Percentiles rank a stretch among this genome's conserved stretches.
These are phyloP conservation scores for Aspergillus niger DNA, from an alignment of 2,329 filamentous ascomycete species.

Conservation along the genomic window DNA sequence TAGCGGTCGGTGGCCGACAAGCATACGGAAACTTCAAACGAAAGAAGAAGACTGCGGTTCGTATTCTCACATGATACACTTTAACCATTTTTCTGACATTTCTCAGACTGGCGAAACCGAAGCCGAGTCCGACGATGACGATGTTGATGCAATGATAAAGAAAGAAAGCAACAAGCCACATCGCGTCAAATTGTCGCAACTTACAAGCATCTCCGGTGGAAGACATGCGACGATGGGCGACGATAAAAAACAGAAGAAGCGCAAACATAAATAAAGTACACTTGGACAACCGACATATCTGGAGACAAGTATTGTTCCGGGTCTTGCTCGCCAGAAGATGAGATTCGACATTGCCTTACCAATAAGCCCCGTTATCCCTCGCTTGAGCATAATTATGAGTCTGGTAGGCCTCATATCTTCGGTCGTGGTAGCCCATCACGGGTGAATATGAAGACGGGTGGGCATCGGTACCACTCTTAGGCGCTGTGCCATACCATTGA, in stretches of 20 bases:
- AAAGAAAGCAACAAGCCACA: constrained; percentile 17
- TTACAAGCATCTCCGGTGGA: constrained; percentile 38
- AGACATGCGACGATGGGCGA: constrained; percentile 13
- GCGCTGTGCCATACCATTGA: too few species aligned
- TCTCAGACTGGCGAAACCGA: constrained; percentile 12
- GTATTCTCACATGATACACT: constrained; percentile 16
- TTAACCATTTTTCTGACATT: constrained; percentile 7
- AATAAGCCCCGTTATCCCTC: too few species aligned
- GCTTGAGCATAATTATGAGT: too few species aligned
- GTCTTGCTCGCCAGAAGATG: neutral
- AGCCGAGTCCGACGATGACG: constrained; percentile 15
- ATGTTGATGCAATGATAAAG: constrained; percentile 13
- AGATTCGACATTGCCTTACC: too few species aligned
- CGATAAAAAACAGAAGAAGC: constrained; percentile 27
- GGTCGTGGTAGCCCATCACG: too few species aligned
- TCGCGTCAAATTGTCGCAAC: constrained; percentile 21
- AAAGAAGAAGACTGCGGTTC: constrained; percentile 31
- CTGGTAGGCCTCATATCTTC: too few species aligned
- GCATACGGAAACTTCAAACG: constrained; percentile 44
- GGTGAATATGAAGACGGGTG: too few species aligned
- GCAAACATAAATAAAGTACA: constrained; percentile 25
- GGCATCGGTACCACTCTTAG: too few species aligned
- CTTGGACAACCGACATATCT: neutral
- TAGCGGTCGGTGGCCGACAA: constrained; percentile 35
- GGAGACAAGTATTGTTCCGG: neutral